phyloP scores from a whole-genome alignment of 192 early-diverging fungal species.

The Borealophlyctis nickersoniae region DNA sequence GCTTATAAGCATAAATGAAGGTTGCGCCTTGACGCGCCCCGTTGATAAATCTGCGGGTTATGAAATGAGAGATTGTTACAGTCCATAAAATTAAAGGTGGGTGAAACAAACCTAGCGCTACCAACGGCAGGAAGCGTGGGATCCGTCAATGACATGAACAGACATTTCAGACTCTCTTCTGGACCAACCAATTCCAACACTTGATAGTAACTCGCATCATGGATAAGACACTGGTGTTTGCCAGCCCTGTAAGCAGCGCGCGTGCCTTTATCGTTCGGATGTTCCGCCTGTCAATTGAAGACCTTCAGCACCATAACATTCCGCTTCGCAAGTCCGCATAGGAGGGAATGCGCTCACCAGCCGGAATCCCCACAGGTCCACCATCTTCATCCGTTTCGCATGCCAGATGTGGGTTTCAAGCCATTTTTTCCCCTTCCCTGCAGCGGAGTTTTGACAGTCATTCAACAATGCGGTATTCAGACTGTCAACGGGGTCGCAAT shows the following conservation, averaged over 20 bases:
- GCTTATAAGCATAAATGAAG: slow-evolving; percentile 46
- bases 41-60: slow-evolving; percentile 48
- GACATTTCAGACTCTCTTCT: slow-evolving; percentile 36
- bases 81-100: not conserved
- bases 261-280: slow-evolving; percentile 83
- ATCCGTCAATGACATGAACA: slow-evolving; percentile 61
- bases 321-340: too few relatives aligned
- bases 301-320: slow-evolving; percentile 30
- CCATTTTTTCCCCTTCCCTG: slow-evolving; percentile 78
- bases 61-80: slow-evolving; percentile 1
- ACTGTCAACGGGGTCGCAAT: too few relatives aligned
- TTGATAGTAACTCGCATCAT: slow-evolving; percentile 80
- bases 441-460: slow-evolving; percentile 22
- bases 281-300: too few relatives aligned
- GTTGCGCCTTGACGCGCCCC: slow-evolving; percentile 60
- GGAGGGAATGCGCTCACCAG: too few relatives aligned
- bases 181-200: slow-evolving; percentile 71
- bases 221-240: slow-evolving; percentile 69
- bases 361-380: slow-evolving; percentile 74
- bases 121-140: slow-evolving; percentile 44
- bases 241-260: slow-evolving; percentile 72
- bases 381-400: slow-evolving; percentile 96
- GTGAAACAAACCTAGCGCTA: slow-evolving; percentile 12
- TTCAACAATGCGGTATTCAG: not conserved
- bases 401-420: slow-evolving; percentile 99